Evolutionary conservation across 2,329 filamentous ascomycete genomes (phyloP).

Genomic region (Xylaria sp.): DNA sequence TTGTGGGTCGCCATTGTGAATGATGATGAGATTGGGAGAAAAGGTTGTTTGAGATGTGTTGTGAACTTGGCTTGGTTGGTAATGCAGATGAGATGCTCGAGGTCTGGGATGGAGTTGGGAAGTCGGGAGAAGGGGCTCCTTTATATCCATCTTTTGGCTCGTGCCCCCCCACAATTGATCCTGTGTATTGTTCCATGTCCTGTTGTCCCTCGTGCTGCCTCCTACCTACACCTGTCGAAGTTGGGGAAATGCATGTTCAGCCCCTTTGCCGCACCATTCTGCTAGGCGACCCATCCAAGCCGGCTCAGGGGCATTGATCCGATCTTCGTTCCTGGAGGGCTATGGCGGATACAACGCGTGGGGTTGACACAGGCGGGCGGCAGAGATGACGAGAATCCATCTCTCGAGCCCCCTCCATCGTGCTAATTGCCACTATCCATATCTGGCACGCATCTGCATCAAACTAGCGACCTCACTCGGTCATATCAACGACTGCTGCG

Average conservation of each 20-base stretch:
- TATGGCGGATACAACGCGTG: not conserved
- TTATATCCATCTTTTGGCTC: conserved; percentile 5
- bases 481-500: not conserved
- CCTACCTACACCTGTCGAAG: not conserved
- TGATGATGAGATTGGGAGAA: not conserved
- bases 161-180: not conserved
- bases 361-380: not conserved
- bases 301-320: not conserved
- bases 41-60: not conserved
- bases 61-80: not conserved
- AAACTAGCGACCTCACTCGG: not conserved
- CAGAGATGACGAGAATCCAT: not conserved
- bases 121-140: not conserved
- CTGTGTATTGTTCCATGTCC: not conserved
- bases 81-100: not conserved
- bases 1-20: conserved; percentile 18
- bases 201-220: too few species aligned
- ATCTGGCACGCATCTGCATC: not conserved
- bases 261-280: not conserved
- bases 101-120: not conserved
- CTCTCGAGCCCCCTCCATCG: not conserved
- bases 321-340: not conserved
- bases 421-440: not conserved
- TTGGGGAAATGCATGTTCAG: not conserved
- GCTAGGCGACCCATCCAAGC: not conserved